Base-by-base conservation (phyloP, 805 yeast species). In the Metschnikowia henanensis region DNA sequence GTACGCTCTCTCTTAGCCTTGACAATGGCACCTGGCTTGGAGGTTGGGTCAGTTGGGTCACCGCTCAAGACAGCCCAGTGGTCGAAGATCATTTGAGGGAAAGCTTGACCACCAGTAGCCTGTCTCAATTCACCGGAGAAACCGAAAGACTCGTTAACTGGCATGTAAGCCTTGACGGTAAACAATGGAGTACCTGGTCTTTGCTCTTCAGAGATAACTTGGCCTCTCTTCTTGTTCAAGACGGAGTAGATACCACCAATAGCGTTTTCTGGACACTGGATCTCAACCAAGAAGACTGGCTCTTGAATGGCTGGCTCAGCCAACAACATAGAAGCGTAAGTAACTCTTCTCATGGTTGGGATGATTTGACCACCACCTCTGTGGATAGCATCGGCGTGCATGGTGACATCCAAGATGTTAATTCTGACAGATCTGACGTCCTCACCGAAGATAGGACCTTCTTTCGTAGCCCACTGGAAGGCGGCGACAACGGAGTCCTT, bases 41-140 rank as follows among this genome's bases (percentile, higher is more conserved):
- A 57, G 68, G 58, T 60, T 70, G 91, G 84, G 77, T 92, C 98
- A 60, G 86, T 77, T 72, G 95, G 95, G 76, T 90, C 94, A 76
- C 97, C 96, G 61, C 70, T 68, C 81, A 94, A 79, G 65, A 88
- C 75, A 59, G 89, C 79, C 98, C 98, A 92, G 77, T 92, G 99
- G 77, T 94, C 98, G 78, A 92, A 94, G 76, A 94, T 95, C 95
- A 94, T 83, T 81, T 92, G 98, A 79, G 99, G 99, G 99, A 92
- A 92, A 76, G 99, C 99, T 84, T 92, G 99, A 77, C 99, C 99
- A 87, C 97, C 97, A 70, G 99, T 92, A 71, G 98, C 97, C 81
- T 92, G 97, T 84, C 99, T 89, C 72, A 92, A 86, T 70, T 91
- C 96, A 81, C 95, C 94, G 66, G 96, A 86, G 96, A 92, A 92